These are phyloP conservation scores for Trichaptum fuscoviolaceum DNA, from an alignment of 768 basidiomycete species.

Conservation along the genomic window DNA sequence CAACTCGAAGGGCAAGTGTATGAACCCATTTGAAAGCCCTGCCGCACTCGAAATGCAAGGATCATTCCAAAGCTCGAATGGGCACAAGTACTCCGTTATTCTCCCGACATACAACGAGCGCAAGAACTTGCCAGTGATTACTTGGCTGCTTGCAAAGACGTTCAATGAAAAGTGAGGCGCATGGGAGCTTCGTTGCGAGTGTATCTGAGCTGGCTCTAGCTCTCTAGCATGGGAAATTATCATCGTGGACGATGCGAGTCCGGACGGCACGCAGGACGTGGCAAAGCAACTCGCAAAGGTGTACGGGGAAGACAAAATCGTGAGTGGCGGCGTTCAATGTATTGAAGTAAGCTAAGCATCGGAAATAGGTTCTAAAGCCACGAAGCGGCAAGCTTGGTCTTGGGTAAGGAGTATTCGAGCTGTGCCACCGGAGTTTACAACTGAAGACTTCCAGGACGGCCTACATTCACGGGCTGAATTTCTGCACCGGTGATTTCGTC, in stretches of 20 bases:
- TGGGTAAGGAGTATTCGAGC: slow-evolving; percentile 45
- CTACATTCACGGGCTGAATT: slow-evolving; percentile 88
- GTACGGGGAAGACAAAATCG: slow-evolving; percentile 84
- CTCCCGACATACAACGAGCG: slow-evolving; percentile 93
- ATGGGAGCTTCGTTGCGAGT: not conserved
- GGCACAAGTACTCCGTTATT: slow-evolving; percentile 84
- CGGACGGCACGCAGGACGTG: slow-evolving; percentile 89
- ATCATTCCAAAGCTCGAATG: slow-evolving; percentile 15
- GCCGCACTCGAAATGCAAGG: slow-evolving; percentile 67
- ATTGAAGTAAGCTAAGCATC: slow-evolving; percentile 4
- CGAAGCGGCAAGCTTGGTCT: slow-evolving; percentile 88
- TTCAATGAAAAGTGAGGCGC: slow-evolving; percentile 69
- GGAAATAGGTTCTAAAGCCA: slow-evolving; percentile 66
- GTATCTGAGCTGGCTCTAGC: slow-evolving; percentile 33
- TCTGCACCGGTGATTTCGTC: slow-evolving; percentile 86
- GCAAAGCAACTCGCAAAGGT: slow-evolving; percentile 70
- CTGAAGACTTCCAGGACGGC: slow-evolving; percentile 57
- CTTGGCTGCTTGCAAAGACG: slow-evolving; percentile 77
- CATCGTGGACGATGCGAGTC: slow-evolving; percentile 88
- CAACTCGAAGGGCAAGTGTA: slow-evolving; percentile 12
- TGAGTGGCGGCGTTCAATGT: slow-evolving; percentile 29
- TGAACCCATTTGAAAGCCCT: slow-evolving; percentile 36
- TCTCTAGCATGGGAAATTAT: slow-evolving; percentile 82
- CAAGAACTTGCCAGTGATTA: slow-evolving; percentile 82
- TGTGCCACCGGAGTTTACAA: slow-evolving; percentile 7